A percentile compares a stretch with the other conserved stretches of the same genome.
Conservation (phyloP, 2,329 filamentous ascomycete species). For the Cercospora sesami region DNA sequence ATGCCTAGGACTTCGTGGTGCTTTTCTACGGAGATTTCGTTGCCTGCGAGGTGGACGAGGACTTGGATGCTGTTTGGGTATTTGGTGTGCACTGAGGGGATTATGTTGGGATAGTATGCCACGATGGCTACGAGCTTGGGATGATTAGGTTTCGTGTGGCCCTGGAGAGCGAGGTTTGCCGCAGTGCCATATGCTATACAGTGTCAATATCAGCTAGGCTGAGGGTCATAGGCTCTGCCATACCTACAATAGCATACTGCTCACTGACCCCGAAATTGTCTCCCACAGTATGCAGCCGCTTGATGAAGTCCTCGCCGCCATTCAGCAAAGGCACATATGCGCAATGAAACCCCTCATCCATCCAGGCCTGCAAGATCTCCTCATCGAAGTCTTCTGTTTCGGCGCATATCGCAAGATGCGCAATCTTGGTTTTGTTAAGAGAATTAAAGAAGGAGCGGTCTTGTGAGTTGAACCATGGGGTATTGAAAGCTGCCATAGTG, state of each 20-base stretch:
- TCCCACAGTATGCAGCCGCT: conserved; percentile 52
- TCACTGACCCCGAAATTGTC: conserved; percentile 59
- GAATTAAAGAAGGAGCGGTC: conserved; percentile 39
- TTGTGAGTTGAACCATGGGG: conserved; percentile 38
- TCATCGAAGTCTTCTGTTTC: conserved; percentile 59
- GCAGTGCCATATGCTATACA: conserved; percentile 61
- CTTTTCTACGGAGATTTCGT: conserved; percentile 51
- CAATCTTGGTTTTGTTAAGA: conserved; percentile 45
- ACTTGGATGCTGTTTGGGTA: conserved; percentile 50
- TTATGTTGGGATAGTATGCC: conserved; percentile 62
- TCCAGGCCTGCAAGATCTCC: conserved; percentile 56
- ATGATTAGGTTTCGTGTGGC: conserved; percentile 55
- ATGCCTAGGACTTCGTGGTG: conserved; percentile 55
- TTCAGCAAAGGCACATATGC: conserved; percentile 57
- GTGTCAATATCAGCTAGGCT: not conserved
- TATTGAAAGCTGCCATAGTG: conserved; percentile 36
- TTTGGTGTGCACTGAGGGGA: conserved; percentile 53
- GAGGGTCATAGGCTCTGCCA: conserved; percentile 3
- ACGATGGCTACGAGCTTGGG: conserved; percentile 60
- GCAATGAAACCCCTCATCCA: conserved; percentile 61
- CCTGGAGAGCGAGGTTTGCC: conserved; percentile 59
- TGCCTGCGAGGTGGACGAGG: conserved; percentile 59
- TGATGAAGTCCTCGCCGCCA: conserved; percentile 51
- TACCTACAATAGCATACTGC: conserved; percentile 64
- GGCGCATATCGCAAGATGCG: conserved; percentile 52